A percentile compares a stretch with the other conserved stretches of the same genome.
Conservation (phyloP, 129 eudicot species). For the Silybum marianum region DNA sequence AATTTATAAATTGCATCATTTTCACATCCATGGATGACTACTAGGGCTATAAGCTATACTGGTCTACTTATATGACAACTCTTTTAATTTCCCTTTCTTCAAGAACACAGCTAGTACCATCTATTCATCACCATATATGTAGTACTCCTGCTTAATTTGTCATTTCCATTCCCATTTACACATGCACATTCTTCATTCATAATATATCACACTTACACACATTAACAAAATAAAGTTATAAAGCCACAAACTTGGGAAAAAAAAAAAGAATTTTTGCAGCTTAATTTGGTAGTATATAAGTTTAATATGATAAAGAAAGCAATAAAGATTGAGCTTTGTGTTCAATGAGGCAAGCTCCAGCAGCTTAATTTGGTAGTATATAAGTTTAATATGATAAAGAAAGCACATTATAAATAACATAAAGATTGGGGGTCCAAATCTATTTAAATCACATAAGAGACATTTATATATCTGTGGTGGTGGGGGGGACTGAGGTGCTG, state of each 20-base stretch:
- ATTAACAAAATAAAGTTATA: not conserved
- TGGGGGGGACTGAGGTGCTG: not conserved
- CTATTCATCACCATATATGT: not conserved
- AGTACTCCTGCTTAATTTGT: constrained; percentile 14
- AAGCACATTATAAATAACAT: not conserved
- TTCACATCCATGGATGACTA: constrained; percentile 28
- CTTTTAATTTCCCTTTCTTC: constrained; percentile 23
- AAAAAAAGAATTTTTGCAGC: not conserved
- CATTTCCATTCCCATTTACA: constrained; percentile 1
- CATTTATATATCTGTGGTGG: not conserved
- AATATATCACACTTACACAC: not conserved
- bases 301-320: not conserved
- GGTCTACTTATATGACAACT: constrained; percentile 36
- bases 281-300: not conserved
- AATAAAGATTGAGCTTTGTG: not conserved
- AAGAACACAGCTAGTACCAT: constrained; percentile 9
- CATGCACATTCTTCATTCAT: constrained; percentile 23
- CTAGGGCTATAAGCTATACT: constrained; percentile 14
- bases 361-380: not conserved
- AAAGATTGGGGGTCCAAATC: constrained; percentile 6
- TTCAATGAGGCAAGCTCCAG: not conserved
- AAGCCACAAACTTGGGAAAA: not conserved
- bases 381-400: not conserved
- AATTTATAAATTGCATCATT: constrained; percentile 21
- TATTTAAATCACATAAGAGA: not conserved